Evolutionary conservation across 108 stramenopile genomes (phyloP), one percentile per base, ranked within the genome.

Genomic region (Cyclotella sp.): DNA sequence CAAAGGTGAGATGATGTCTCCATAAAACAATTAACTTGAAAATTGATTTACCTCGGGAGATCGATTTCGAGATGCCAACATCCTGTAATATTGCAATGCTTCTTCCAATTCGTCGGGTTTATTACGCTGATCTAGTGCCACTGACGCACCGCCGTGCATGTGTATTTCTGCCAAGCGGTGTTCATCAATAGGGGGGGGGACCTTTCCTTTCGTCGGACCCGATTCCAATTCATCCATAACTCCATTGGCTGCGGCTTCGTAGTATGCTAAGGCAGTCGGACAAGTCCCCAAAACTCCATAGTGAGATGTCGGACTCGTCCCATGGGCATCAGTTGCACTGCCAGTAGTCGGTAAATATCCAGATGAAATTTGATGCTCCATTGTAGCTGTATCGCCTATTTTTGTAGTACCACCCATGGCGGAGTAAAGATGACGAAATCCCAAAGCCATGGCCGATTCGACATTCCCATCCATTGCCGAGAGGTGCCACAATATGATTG

Each of bases 61-160:
- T 21, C 70, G 77, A 15, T 77, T 87, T 4, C 79, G 67, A 27
- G 79, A 77, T 0, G 91, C 92, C 34, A 85, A 78, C 46, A 93
- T 64, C 21, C 90, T 87, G 81, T 91, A 93, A 73, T 89, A 96
- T 76, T 96, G 91, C 61, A 96, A 62, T 34, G 92, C 95, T 54
- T 96, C 92, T 63, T 85, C 81, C 43, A 86, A 65, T 75, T 96
- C 95, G 53, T 92, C 91, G 5, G 92, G 90, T 71, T 92, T 92
- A 79, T 96, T 93, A 63, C 88, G 57, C 40, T 52, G 54, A 29
- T 84, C 85, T 22, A 96, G 66, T 51, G 88, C 83, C 26, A 86
- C 83, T 22, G 89, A 87, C 6, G 92, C 89, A n/a, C 92, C 94
- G 3, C 94, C 94, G 59, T 87, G 87, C 75, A 84, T 79, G 66